Percentiles rank a stretch among this genome's conserved stretches.
Conservation (phyloP, 2,329 filamentous ascomycete genomes). For the Phaeoacremonium minimum region DNA sequence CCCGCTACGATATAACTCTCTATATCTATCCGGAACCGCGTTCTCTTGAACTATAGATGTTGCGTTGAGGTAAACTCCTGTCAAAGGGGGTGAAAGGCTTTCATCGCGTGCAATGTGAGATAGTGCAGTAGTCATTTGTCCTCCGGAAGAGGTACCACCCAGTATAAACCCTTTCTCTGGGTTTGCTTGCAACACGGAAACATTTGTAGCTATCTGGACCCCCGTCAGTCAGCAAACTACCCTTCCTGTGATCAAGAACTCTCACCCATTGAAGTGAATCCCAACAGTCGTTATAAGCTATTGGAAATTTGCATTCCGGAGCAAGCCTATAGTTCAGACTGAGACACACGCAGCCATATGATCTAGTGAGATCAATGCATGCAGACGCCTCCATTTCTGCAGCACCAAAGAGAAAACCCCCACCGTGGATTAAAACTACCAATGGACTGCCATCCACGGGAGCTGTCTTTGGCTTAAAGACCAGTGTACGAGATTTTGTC, state of each 20-base stretch:
- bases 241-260: no score
- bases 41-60: conserved; percentile 15
- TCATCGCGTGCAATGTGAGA: conserved; percentile 34
- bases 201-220: conserved; percentile 26
- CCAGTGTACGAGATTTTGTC: conserved; percentile 1
- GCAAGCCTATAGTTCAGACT: conserved; percentile 26
- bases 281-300: conserved; percentile 34
- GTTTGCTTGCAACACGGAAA: conserved; percentile 30
- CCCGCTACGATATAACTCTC: not conserved
- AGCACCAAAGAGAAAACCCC: conserved; percentile 28
- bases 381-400: not conserved
- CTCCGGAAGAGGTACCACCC: conserved; percentile 42
- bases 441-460: no score
- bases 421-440: conserved; percentile 19
- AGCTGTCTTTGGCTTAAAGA: conserved; percentile 26
- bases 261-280: conserved; percentile 39
- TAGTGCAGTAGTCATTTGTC: conserved; percentile 29
- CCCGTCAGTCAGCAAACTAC: no score
- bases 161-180: conserved; percentile 40
- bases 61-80: conserved; percentile 39
- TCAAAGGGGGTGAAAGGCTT: conserved; percentile 33
- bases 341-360: not conserved
- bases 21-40: not conserved
- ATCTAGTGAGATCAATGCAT: not conserved
- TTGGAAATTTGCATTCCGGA: conserved; percentile 40